Evolutionary conservation across 1,284 basidiomycete genomes (phyloP), one percentile per base, ranked within the genome.

Genomic region (Tilletiaria anomala): DNA sequence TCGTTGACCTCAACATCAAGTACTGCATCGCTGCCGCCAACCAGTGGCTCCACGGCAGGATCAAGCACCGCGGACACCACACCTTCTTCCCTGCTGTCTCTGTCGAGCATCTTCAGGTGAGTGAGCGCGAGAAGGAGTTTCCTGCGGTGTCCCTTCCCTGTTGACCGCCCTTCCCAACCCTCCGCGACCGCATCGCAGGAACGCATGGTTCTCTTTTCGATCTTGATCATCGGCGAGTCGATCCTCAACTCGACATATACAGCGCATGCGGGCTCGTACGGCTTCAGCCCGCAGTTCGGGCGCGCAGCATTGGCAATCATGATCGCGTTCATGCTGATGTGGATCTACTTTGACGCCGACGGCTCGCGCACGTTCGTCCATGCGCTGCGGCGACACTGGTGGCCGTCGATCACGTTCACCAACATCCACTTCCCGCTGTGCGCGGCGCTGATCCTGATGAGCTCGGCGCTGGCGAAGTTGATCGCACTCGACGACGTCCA

Each of bases 341-440:
- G 65, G 65, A 44, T 60, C 35, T 56, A 48, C 42, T 47, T 47
- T 36, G 51, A 55, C 37, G 37, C 48, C 0, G 65, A 66, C 39
- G 49, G 46, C 19, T 54, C 50, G 3, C 44, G 66, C 3, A 56
- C 54, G 4, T 68, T 56, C 44, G 52, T 63, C 17, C 66, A 68
- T 32, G 65, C 64, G 0, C 48, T 68, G 2, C 48, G 61, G 1
- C 44, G 65, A 4, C 54, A 67, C 48, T 53, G 54, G 37, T 53
- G 56, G 20, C 55, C 61, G 11, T 48, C 51, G 6, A 55, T 64
- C 35, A 45, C 48, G n/a, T 68, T 59, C 31, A 47, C 53, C 11
- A 51, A 55, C 24, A 39, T 67, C 3, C 66, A 68, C 39, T 67
- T 58, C 16, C 62, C 66, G 1, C 47, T 68, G 1, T 55, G 53